Percentiles rank a stretch among this genome's conserved stretches.
phyloP scores from a whole-genome alignment of 176 grass and related monocot species.

The Pontederia paniculata region DNA sequence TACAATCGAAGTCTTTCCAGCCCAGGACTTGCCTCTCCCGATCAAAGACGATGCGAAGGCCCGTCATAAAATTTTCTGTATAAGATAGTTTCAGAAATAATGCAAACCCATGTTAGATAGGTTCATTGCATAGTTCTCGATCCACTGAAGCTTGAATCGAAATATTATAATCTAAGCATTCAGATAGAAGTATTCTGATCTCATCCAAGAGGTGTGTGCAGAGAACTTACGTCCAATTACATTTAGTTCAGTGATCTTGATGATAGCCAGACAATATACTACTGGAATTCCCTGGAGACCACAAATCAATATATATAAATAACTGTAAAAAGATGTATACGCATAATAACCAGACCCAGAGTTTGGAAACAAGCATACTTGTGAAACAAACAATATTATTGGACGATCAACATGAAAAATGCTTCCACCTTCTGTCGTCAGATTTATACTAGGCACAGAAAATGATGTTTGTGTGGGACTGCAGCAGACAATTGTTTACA shows the following conservation, averaged over 20 bases:
- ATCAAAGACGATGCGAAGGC: slow-evolving; percentile 72
- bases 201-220: background rate
- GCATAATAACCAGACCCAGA: too few relatives aligned
- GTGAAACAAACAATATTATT: slow-evolving; percentile 22
- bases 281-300: slow-evolving; percentile 17
- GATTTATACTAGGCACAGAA: slow-evolving; percentile 36
- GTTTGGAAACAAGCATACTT: too few relatives aligned
- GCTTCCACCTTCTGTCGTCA: slow-evolving; percentile 56
- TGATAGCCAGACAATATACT: slow-evolving; percentile 70
- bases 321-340: too few relatives aligned
- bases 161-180: slow-evolving; percentile 2
- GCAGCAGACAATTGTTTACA: slow-evolving; percentile 20
- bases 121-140: background rate
- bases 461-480: slow-evolving; percentile 29
- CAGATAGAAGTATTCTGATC: background rate
- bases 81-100: background rate
- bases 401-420: slow-evolving; percentile 50
- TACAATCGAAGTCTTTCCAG: slow-evolving; percentile 71
- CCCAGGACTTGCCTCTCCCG: slow-evolving; percentile 57
- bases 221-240: slow-evolving; percentile 71
- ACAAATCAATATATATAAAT: slow-evolving; percentile 23
- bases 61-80: slow-evolving; percentile 91
- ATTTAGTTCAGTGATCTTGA: slow-evolving; percentile 51
- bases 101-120: slow-evolving; percentile 3
- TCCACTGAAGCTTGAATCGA: background rate